These are phyloP conservation scores for Aspergillus bridgeri DNA, from an alignment of 495 filamentous ascomycete genomes.

Conservation along the genomic window DNA sequence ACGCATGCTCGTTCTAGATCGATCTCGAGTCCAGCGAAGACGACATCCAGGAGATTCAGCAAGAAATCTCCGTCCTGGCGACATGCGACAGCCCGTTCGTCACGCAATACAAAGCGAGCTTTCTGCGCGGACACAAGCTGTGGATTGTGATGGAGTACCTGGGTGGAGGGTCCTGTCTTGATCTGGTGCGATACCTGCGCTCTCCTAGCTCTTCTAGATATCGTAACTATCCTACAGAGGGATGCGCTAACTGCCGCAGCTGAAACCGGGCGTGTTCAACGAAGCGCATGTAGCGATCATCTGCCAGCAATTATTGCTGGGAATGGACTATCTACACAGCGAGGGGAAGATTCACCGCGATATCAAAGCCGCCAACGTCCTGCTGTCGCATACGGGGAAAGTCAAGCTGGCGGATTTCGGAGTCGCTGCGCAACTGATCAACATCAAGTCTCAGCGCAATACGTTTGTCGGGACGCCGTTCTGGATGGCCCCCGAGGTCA, in stretches of 20 bases:
- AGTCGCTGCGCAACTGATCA: conserved; percentile 92
- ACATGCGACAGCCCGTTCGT: conserved; percentile 91
- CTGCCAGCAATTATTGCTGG: conserved; percentile 83
- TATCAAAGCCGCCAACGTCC: conserved; percentile 93
- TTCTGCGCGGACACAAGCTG: conserved; percentile 88
- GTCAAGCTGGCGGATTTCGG: conserved; percentile 98
- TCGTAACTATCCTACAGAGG: no score
- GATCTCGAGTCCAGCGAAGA: conserved; percentile 97
- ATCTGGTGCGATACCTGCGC: conserved; percentile 57
- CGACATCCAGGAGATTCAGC: conserved; percentile 96
- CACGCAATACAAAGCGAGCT: conserved; percentile 94
- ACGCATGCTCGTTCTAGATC: conserved; percentile 59
- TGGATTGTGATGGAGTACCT: conserved; percentile 99
- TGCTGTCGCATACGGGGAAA: conserved; percentile 81
- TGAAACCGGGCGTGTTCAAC: conserved; percentile 88
- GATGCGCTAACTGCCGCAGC: conserved; percentile 44
- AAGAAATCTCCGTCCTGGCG: conserved; percentile 93
- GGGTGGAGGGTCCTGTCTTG: conserved; percentile 88
- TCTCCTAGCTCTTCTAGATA: no score
- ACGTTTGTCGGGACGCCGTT: conserved; percentile 99
- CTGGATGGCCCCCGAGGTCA: conserved; percentile 99
- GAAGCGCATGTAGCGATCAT: conserved; percentile 94
- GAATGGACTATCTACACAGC: conserved; percentile 87
- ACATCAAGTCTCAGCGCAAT: conserved; percentile 96
- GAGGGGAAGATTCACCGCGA: conserved; percentile 97